Evolutionary conservation across 257 asterid species (phyloP).

Genomic region (Fraxinus anomala): DNA sequence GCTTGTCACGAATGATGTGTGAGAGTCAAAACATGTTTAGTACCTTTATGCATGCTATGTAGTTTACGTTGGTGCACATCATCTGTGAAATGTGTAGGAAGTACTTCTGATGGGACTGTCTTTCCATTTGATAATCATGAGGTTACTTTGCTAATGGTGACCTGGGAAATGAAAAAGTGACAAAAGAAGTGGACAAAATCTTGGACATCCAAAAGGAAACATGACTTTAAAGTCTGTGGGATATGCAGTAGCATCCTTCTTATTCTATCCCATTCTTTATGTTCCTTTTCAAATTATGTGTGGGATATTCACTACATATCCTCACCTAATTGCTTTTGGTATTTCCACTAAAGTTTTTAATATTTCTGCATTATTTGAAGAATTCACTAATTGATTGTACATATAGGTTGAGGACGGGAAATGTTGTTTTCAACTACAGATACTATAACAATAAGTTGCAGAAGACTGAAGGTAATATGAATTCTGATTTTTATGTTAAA

Average conservation of each 20-base stretch:
- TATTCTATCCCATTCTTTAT: not conserved
- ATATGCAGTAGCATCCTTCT: slow-evolving; percentile 1
- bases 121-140: not conserved
- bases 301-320: slow-evolving; percentile 19
- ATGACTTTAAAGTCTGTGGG: not conserved
- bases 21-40: slow-evolving; percentile 12
- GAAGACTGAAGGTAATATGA: slow-evolving; percentile 85
- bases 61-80: not conserved
- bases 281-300: not conserved
- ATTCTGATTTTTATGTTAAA: too few species aligned
- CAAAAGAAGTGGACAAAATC: not conserved
- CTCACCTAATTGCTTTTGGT: slow-evolving; percentile 18
- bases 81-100: not conserved
- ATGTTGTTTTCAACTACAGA: slow-evolving; percentile 89
- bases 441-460: slow-evolving; percentile 85
- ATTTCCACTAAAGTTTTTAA: slow-evolving; percentile 3
- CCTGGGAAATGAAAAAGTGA: not conserved
- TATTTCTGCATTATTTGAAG: not conserved
- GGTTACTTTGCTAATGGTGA: not conserved
- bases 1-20: not conserved
- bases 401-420: slow-evolving; percentile 92
- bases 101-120: not conserved
- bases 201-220: not conserved
- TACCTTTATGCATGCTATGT: not conserved
- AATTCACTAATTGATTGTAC: slow-evolving; percentile 29